Evolutionary conservation across 140 eudicot species (phyloP), one percentile per base, ranked within the genome.

Genomic region (Senecio squalidus): DNA sequence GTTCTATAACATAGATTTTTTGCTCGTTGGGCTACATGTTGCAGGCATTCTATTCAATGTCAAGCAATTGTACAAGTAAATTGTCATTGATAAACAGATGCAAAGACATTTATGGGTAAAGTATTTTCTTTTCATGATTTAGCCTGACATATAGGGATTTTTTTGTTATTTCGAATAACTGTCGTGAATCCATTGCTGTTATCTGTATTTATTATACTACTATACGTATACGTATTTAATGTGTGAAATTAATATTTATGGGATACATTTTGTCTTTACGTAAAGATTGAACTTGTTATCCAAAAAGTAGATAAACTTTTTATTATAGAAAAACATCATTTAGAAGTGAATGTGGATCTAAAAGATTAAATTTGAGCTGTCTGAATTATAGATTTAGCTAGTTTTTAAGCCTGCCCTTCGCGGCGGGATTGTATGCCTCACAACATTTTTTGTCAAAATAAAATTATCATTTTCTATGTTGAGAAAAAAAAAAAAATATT

Each of bases 81-180:
- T 31, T 34, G 13, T 63, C 3, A 1, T 24, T 26, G 38, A 10
- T 9, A 64, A 24, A 48, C n/a, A 24, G 15, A 40, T n/a, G 25
- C 11, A n/a, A 23, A 21, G n/a, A 60, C 34, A 27, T 60, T 60
- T 13, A 24, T 26, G 54, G n/a, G n/a, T 60, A 60, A 60, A 15
- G 40, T 41, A 41, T 41, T 16, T 14, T 40, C 5, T 45, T 6
- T 45, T 14, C 52, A 45, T 6, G 8, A 17, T 15, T 45, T 25
- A 45, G 4, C 52, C 16, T 44, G 23, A 5, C 17, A 44, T 22
- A 44, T 18, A 44, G 51, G 7, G 51, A 22, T 24, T 15, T 55
- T 26, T 13, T 38, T 2, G 64, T 58, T 34, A n/a, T 22, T 58
- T 22, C n/a, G n/a, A 17, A 24, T 39, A 6, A 31, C 29, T 58